Evolutionary conservation across 1,139 yeast species (phyloP).

Genomic region (Taiozyma sp.): DNA sequence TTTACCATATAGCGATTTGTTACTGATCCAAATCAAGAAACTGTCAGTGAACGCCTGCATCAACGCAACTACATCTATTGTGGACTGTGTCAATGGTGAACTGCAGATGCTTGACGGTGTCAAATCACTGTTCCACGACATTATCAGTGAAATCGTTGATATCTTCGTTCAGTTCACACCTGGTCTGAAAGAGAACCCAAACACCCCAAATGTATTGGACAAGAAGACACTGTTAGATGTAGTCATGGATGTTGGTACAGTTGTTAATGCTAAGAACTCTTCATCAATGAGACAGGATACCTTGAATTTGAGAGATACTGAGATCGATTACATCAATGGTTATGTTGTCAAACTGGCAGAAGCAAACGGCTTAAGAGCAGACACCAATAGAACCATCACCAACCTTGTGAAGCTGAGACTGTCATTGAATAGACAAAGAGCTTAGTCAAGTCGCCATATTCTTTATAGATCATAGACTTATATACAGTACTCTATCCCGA

Average conservation of each 20-base stretch:
- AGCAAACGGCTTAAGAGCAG: slow-evolving; percentile 22
- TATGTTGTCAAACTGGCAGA: slow-evolving; percentile 48
- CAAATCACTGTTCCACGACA: slow-evolving; percentile 35
- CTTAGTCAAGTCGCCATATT: not conserved
- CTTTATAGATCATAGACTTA: not conserved
- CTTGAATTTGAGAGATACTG: slow-evolving; percentile 54
- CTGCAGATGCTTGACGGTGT: slow-evolving; percentile 37
- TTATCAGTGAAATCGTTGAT: slow-evolving; percentile 44
- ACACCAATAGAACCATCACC: slow-evolving; percentile 27
- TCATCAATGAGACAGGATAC: slow-evolving; percentile 86
- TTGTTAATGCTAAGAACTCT: slow-evolving; percentile 51
- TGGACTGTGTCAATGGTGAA: slow-evolving; percentile 75
- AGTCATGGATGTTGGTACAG: slow-evolving; percentile 40
- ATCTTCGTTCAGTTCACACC: slow-evolving; percentile 25
- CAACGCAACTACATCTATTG: slow-evolving; percentile 73
- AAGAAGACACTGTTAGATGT: slow-evolving; percentile 37
- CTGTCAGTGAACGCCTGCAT: slow-evolving; percentile 75
- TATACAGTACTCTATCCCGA: not conserved
- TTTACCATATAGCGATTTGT: slow-evolving; percentile 47
- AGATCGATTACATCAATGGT: slow-evolving; percentile 78
- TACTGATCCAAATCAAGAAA: slow-evolving; percentile 66
- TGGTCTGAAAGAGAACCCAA: slow-evolving; percentile 21
- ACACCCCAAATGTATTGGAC: slow-evolving; percentile 31
- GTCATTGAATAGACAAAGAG: slow-evolving; percentile 14
- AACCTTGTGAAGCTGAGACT: slow-evolving; percentile 30